Evolutionary conservation across 345 rosid species (phyloP), one percentile per base, ranked within the genome.

Genomic region (Litchi chinensis): DNA sequence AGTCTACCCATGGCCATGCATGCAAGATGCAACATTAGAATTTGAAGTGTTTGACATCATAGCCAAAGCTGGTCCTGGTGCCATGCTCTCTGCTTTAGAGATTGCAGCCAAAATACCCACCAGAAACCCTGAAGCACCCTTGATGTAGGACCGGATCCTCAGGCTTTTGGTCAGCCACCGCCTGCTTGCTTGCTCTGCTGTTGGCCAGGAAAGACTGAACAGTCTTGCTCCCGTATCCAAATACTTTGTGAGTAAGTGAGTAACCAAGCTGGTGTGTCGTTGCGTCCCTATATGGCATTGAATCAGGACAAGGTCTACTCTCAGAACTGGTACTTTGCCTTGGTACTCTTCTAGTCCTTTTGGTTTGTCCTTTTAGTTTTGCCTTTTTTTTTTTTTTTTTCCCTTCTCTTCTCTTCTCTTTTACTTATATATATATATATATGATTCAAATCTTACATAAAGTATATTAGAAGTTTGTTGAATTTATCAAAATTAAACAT

Each of bases 11-110:
- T 77, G 79, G 60, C 82, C 15, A 28, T 86, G 75, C 57, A 77
- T n/a, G 70, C 86, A 13, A 85, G 46, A 77, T n/a, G 70, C 86
- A 13, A 85, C 86, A 6, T 48, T 78, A n/a, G 80, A 86, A 21
- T 78, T 79, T 22, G 85, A 73, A 16, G 57, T 83, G 57, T 79
- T 83, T 16, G 82, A 79, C 18, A 79, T 83, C 59, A 79, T 86
- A 16, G 83, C 77, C 62, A 43, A 39, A 59, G 78, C 52, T 1
- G 82, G 85, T 9, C 78, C 62, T 13, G 19, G 16, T 4, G 56
- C 6, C 18, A 50, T 13, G 57, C 56, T 86, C 65, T 79, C 85
- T 11, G 75, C 86, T 32, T 50, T 77, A 5, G 80, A 86, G n/a
- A 21, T 79, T 21, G 82, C 75, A 18, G 41, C 70, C 59, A 54